Percentiles rank a stretch among this genome's conserved stretches.
Evolutionary conservation across 345 rosid species (phyloP).

Genomic region (Rhodamnia rubescens): DNA sequence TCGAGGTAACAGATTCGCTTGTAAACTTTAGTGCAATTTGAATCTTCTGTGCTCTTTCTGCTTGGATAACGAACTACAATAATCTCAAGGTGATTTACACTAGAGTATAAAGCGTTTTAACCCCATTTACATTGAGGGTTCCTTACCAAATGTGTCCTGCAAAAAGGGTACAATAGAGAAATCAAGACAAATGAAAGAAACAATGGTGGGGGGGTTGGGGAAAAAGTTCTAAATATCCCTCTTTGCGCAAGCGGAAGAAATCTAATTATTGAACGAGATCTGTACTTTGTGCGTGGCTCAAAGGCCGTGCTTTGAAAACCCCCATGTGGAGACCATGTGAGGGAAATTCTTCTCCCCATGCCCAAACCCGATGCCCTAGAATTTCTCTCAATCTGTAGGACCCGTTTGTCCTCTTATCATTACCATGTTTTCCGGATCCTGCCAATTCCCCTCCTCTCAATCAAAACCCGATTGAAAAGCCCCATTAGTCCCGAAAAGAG

Average conservation of each 20-base stretch:
- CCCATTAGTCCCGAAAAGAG: neutral
- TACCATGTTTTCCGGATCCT: conserved; percentile 61
- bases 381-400: conserved; percentile 14
- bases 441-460: conserved; percentile 13
- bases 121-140: neutral
- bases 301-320: conserved; percentile 7
- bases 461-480: neutral
- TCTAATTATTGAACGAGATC: conserved; percentile 1
- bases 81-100: neutral
- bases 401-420: conserved; percentile 13
- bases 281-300: neutral
- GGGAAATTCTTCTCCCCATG: neutral
- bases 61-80: neutral
- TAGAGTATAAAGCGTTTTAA: neutral
- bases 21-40: neutral
- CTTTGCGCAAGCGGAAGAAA: neutral
- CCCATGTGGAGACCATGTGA: conserved; percentile 58
- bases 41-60: neutral
- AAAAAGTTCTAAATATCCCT: neutral
- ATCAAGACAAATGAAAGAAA: neutral
- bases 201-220: neutral
- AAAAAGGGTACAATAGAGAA: neutral
- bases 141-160: neutral
- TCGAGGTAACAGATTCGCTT: neutral
- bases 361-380: conserved; percentile 17